Base-by-base conservation (phyloP, 2,329 filamentous ascomycete species). In the Colletotrichum australisinense region DNA sequence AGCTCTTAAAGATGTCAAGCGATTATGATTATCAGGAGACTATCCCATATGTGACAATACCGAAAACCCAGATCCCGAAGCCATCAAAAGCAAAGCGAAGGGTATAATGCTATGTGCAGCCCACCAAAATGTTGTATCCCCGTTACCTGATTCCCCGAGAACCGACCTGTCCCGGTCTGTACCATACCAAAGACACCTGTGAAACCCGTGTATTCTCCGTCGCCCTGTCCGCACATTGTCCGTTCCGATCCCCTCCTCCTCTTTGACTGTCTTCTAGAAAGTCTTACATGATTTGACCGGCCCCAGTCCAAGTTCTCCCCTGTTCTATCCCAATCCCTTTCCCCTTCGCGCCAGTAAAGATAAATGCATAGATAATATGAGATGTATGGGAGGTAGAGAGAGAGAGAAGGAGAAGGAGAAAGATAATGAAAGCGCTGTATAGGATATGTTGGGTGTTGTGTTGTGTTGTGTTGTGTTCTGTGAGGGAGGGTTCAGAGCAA, bases 61-160 rank as follows among this genome's bases (percentile, higher is more conserved):
- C 24, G 58, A 67, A 69, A 73, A 66, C 63, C 69, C 70, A 56
- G 22, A 70, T 63, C 49, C 69, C 64, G 55, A 63, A 72, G 22
- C 63, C 52, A 68, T 28, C 53, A 62, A 74, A 52, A 63, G 66
- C 62, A 75, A 73, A 73, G 49, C 69, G 55, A 72, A 74, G 72
- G 72, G 74, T 74, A 75, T 74, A 75, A 74, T 75, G 74, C 74
- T 75, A 75, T 75, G 72, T 75, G 74, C 72, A 75, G 57, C 69
- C 72, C 72, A 68, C 67, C 63, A 67, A 49, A 38, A 74, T 72
- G 52, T 55, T 69, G 65, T 60, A 58, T 67, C 63, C 63, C 68
- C 55, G 42, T 65, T 60, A 35, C 28, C 65, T 67, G 8, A 49
- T 22, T 42, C 24, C 62, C 62, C 30, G 28, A 57, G 24, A 55